phyloP scores from a whole-genome alignment of 2,329 filamentous ascomycete species.

The Plectosphaerella plurivora region DNA sequence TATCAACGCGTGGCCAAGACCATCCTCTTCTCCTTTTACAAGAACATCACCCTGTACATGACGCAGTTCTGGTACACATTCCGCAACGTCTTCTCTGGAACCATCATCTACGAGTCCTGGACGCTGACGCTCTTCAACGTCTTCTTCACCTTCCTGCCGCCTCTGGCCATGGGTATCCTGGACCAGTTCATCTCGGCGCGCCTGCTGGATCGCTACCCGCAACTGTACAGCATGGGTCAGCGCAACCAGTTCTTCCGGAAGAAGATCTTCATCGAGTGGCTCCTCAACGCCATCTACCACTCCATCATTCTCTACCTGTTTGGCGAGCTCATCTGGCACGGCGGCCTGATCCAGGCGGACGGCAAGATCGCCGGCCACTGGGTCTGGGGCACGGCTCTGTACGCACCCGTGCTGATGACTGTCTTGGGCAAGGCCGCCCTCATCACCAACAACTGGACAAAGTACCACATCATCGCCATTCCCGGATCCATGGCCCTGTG shows the following conservation, averaged over 20 bases:
- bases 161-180: slow-evolving; percentile 90
- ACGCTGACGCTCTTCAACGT: slow-evolving; percentile 99
- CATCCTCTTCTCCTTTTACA: slow-evolving; percentile 98
- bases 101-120: slow-evolving; percentile 99
- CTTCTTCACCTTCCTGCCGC: slow-evolving; percentile 91
- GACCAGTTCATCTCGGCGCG: slow-evolving; percentile 97
- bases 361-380: slow-evolving; percentile 87
- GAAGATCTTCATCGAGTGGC: slow-evolving; percentile 90
- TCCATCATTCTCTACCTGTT: slow-evolving; percentile 89
- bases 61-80: slow-evolving; percentile 99
- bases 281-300: slow-evolving; percentile 92
- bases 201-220: slow-evolving; percentile 89
- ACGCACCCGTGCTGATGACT: slow-evolving; percentile 88
- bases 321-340: slow-evolving; percentile 73
- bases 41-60: slow-evolving; percentile 98
- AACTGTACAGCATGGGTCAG: slow-evolving; percentile 90
- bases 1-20: slow-evolving; percentile 97
- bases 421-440: slow-evolving; percentile 92
- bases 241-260: slow-evolving; percentile 90
- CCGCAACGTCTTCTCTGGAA: slow-evolving; percentile 95
- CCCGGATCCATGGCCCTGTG: slow-evolving; percentile 89
- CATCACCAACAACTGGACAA: slow-evolving; percentile 97
- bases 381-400: slow-evolving; percentile 96
- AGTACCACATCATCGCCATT: slow-evolving; percentile 93
- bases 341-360: slow-evolving; percentile 73